Conservation (phyloP, 2,329 filamentous ascomycete species). For the Trichoderma atroviride region DNA sequence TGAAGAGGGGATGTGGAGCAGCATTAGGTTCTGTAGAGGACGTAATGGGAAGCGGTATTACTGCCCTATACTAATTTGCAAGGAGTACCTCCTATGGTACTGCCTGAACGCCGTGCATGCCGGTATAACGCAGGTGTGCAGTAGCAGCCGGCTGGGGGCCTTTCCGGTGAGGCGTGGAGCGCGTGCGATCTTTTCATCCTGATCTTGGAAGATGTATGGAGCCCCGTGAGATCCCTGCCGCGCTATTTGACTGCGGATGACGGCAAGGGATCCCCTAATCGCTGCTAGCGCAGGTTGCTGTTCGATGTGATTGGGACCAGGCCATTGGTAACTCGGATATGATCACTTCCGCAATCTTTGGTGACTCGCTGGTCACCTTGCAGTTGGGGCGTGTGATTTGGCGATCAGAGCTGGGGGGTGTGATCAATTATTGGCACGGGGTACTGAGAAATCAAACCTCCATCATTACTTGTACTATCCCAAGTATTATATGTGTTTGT, state of each 20-base stretch:
- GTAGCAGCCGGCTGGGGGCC: neutral
- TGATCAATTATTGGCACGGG: neutral
- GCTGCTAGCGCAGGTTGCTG: constrained; percentile 22
- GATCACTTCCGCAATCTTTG: constrained; percentile 21
- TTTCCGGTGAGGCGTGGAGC: constrained; percentile 24
- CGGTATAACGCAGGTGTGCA: neutral
- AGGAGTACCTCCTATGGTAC: neutral
- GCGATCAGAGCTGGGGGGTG: neutral
- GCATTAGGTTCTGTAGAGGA: neutral
- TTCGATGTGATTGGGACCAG: constrained; percentile 24
- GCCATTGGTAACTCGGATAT: constrained; percentile 20
- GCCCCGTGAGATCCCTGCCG: constrained; percentile 18
- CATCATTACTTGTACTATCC: neutral
- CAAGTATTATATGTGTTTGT: neutral
- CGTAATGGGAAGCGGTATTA: neutral
- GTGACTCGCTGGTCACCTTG: constrained; percentile 2
- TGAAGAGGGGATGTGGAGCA: constrained; percentile 1
- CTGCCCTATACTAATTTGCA: neutral
- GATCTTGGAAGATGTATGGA: constrained; percentile 8
- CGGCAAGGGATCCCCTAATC: constrained; percentile 16
- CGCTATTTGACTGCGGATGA: constrained; percentile 18
- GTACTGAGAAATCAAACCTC: neutral
- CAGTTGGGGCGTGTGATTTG: constrained; percentile 7
- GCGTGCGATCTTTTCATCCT: constrained; percentile 24
- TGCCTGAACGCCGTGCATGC: neutral